These are phyloP conservation scores for Aspergillus luchuensis DNA, from an alignment of 2,329 filamentous ascomycete genomes.

Conservation along the genomic window DNA sequence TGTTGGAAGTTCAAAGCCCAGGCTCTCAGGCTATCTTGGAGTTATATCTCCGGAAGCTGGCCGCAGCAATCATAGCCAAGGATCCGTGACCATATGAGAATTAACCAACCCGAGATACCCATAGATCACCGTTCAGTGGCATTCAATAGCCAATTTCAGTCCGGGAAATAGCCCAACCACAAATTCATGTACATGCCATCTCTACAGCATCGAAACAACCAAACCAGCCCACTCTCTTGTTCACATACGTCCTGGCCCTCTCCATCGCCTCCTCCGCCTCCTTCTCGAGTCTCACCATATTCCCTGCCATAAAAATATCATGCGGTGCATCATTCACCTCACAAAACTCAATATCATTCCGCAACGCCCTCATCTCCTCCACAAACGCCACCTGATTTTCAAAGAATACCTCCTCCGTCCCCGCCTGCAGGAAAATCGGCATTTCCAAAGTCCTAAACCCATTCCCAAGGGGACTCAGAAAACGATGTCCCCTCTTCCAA, in stretches of 20 bases:
- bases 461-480: not conserved
- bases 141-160: not conserved
- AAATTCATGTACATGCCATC: not conserved
- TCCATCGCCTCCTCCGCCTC: not conserved
- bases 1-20: not conserved
- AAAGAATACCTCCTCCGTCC: not conserved
- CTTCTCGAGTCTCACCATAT: not conserved
- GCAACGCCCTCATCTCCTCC: not conserved
- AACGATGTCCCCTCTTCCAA: not conserved
- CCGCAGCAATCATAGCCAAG: not conserved
- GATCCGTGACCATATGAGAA: not conserved
- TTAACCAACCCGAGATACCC: not conserved
- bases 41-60: not conserved
- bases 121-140: not conserved
- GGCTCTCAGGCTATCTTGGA: not conserved
- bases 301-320: not conserved
- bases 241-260: not conserved
- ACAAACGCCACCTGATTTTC: not conserved
- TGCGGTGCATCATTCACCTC: not conserved
- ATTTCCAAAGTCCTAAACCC: not conserved
- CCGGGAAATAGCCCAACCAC: not conserved
- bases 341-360: not conserved
- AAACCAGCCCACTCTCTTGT: not conserved
- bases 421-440: not conserved
- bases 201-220: not conserved